Conservation (phyloP, 2,329 filamentous ascomycete species). For the Atkinsonella hypoxylon region DNA sequence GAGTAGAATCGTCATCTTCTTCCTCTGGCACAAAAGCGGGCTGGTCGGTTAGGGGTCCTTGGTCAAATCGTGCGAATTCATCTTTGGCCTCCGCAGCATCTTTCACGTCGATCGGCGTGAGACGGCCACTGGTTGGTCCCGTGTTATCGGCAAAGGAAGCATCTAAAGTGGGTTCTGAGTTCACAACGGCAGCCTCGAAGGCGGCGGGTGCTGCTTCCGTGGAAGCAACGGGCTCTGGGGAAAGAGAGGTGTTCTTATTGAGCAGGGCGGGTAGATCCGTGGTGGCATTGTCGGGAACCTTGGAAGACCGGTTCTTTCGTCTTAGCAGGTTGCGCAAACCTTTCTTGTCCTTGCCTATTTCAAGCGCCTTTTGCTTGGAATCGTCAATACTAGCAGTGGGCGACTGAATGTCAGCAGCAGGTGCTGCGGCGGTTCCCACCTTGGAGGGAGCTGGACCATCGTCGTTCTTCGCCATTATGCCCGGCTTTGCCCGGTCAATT, state of each 20-base stretch:
- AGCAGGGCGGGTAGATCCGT: conserved; percentile 40
- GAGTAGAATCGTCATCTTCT: conserved; percentile 36
- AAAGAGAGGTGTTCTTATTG: conserved; percentile 23
- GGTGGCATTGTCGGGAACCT: conserved; percentile 40
- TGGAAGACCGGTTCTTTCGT: conserved; percentile 49
- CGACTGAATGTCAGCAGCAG: not conserved
- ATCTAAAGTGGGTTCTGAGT: not conserved
- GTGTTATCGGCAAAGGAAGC: conserved; percentile 1
- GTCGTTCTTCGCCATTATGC: not conserved
- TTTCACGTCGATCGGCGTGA: conserved; percentile 47
- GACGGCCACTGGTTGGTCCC: conserved; percentile 23
- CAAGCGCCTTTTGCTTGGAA: conserved; percentile 37
- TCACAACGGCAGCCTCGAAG: not conserved
- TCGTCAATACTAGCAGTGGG: conserved; percentile 12
- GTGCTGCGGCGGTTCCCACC: conserved; percentile 1
- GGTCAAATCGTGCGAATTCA: conserved; percentile 63
- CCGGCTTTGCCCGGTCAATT: not conserved
- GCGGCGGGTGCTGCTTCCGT: not conserved
- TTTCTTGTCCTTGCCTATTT: conserved; percentile 30
- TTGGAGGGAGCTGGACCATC: conserved; percentile 14
- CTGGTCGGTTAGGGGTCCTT: conserved; percentile 77
- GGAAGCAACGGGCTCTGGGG: conserved; percentile 9
- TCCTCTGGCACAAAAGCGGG: conserved; percentile 67
- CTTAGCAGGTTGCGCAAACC: conserved; percentile 55
- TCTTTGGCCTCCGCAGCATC: conserved; percentile 47